A percentile compares a stretch with the other conserved stretches of the same genome.
Conservation (phyloP, 768 basidiomycete genomes). For the Mycena vulgaris region DNA sequence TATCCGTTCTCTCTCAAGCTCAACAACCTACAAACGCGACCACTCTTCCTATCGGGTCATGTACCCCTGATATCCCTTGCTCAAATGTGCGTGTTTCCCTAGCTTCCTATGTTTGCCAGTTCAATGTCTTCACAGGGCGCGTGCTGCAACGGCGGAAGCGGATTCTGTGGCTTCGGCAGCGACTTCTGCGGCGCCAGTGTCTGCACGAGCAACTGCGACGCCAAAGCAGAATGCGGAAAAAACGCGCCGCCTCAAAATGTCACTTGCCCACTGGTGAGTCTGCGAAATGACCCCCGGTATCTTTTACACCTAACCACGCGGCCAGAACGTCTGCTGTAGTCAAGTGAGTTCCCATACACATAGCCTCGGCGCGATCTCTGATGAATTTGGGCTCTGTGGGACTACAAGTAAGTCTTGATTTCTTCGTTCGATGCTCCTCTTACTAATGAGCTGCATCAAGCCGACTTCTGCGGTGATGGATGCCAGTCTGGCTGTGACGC, state of each 20-base stretch:
- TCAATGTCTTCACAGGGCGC: not conserved
- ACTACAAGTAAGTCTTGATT: not conserved
- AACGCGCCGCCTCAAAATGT: no score
- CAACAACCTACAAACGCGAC: conserved; percentile 18
- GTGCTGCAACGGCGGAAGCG: conserved; percentile 29
- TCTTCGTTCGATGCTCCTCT: not conserved
- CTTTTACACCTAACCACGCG: not conserved
- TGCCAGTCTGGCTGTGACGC: not conserved
- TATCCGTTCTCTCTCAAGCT: no score
- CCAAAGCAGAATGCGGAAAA: no score
- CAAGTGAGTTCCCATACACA: not conserved
- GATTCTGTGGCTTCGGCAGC: no score
- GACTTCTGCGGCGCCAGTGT: no score
- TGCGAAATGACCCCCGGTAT: not conserved
- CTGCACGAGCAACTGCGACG: no score
- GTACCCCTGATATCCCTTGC: conserved; percentile 24
- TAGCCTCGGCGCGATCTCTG: not conserved
- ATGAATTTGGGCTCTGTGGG: conserved; percentile 24
- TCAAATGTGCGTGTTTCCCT: conserved; percentile 3
- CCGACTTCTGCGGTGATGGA: conserved; percentile 24
- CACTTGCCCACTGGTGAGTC: conserved; percentile 19
- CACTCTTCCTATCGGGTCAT: conserved; percentile 16
- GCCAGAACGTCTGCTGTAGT: conserved; percentile 17
- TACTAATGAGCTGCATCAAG: not conserved
- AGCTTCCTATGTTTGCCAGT: not conserved